Evolutionary conservation across 495 filamentous ascomycete genomes (phyloP), one percentile per base, ranked within the genome.

Genomic region (Neurospora tetrasperma): DNA sequence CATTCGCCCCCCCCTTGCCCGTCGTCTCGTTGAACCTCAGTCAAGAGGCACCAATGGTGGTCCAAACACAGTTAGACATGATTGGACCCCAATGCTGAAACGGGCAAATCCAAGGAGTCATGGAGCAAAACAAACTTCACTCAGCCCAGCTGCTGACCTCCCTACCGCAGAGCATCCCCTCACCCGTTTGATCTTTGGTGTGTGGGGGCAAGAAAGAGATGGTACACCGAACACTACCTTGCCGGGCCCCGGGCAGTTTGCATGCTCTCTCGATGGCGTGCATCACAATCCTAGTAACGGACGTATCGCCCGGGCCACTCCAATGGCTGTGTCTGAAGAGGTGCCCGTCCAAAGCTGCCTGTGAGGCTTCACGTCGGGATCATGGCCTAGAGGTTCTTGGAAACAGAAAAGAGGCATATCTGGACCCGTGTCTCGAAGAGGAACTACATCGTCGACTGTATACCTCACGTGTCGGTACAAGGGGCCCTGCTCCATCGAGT

Each of bases 401-500:
- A 39, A n/a, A n/a, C 27, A 66, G 43, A 35, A 68, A 31, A 59
- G 31, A 48, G 69, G 70, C 48, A 46, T 72, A 38, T 27, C 69
- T 71, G 31, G 69, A 23, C 69, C 69, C 18, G 66, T 70, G 46
- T 70, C 44, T 72, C 35, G 59, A 73, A 42, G 70, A 70, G 72
- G 27, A 70, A 40, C 72, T 72, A 70, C 27, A 38, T 48, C 38
- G 11, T 62, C 42, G 73, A 18, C 43, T 71, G 54, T 66, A 66
- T 66, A 66, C 59, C 69, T 78, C 79, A 79, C 76, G 77, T 80
- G 78, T 75, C 71, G 72, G 74, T 71, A 75, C 75, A 74, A 73
- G 62, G 43, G 62, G 38, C 71, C 74, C 69, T 71, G 43, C 59
- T 44, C 44, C 31, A 35, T 73, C 23, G 70, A 75, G 78, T 79